These are phyloP conservation scores for Penicilliopsis zonata DNA, from an alignment of 495 filamentous ascomycete genomes.

Conservation along the genomic window DNA sequence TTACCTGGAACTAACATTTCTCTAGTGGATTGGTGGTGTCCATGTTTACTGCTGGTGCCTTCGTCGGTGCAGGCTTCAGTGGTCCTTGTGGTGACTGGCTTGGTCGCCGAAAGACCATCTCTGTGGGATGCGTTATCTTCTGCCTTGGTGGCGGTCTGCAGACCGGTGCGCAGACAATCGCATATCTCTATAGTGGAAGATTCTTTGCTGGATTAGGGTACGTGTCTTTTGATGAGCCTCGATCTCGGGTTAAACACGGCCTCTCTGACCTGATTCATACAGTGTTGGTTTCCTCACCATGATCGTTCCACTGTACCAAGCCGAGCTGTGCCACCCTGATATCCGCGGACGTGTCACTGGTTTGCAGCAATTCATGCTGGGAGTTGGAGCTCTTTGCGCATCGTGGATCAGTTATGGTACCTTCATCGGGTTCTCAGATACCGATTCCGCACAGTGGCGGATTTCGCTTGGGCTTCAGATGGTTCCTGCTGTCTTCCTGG, in stretches of 20 bases:
- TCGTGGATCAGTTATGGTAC: too few species aligned
- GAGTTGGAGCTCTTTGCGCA: too few species aligned
- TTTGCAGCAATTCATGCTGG: too few species aligned
- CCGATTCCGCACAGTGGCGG: slow-evolving; percentile 33
- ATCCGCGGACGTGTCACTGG: too few species aligned
- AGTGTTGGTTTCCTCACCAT: too few species aligned
- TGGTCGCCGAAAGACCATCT: slow-evolving; percentile 30
- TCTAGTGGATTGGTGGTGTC: slow-evolving; percentile 53
- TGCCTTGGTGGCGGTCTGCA: slow-evolving; percentile 31
- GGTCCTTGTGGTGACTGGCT: slow-evolving; percentile 27
- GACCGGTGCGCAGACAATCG: slow-evolving; percentile 24
- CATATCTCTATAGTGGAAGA: slow-evolving; percentile 27
- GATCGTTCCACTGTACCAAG: too few species aligned
- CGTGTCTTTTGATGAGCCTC: too few species aligned
- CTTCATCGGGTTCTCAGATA: too few species aligned
- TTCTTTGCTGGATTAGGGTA: slow-evolving; percentile 38
- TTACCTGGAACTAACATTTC: slow-evolving; percentile 1
- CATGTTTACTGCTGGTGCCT: slow-evolving; percentile 46
- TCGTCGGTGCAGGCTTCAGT: slow-evolving; percentile 26
- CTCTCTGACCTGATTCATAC: too few species aligned
- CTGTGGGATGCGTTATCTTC: slow-evolving; percentile 30
- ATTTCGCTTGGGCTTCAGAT: slow-evolving; percentile 30
- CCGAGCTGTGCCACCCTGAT: too few species aligned
- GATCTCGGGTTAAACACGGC: too few species aligned
- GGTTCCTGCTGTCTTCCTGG: slow-evolving; percentile 27